Evolutionary conservation across 2,329 filamentous ascomycete genomes (phyloP), one percentile per base, ranked within the genome.

Genomic region (Hymenoscyphus albidus): DNA sequence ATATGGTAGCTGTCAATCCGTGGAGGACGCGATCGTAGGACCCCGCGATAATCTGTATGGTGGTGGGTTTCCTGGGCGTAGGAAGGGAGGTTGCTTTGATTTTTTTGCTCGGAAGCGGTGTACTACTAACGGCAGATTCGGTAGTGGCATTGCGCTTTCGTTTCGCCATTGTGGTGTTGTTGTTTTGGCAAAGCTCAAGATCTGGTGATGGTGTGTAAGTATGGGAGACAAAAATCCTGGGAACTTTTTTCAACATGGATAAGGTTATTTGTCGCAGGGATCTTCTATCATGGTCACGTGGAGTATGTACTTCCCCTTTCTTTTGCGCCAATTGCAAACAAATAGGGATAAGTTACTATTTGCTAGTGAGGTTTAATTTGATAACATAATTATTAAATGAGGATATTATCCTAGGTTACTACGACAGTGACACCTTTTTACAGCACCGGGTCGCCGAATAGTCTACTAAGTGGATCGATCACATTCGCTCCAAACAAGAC

Each of bases 1-100:
- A 71, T 61, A 96, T 80, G 1, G 86, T 86, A n/a, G 90, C 93
- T 7, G 90, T 92, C 72, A 97, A 83, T 66, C 95, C 95, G 77
- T 99, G 95, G 22, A 99, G 84, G 59, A 96, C 87, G 69, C 93
- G 86, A 75, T 99, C 95, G 79, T 99, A 99, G 62, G 93, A 97
- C 58, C 95, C 95, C 6, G 92, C 89, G 66, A 98, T 84, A 70
- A 99, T 89, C 77, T 98, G 95, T 65, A 98, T 82, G n/a, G 89
- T 88, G 70, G 86, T 78, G 60, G 72, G 57, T 55, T 71, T 58
- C 68, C 70, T 67, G 56, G 71, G 67, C 70, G 65, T 68, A 18
- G 70, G 32, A 4, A 59, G 42, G 6, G 64, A 39, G 22, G 65
- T 66, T 61, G 70, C 40, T 67, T 74, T 73, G n/a, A 70, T 48